A percentile compares a stretch with the other conserved stretches of the same genome.
Evolutionary conservation across 495 filamentous ascomycete genomes (phyloP).

Genomic region (Pseudomonodictys pantanalensis): DNA sequence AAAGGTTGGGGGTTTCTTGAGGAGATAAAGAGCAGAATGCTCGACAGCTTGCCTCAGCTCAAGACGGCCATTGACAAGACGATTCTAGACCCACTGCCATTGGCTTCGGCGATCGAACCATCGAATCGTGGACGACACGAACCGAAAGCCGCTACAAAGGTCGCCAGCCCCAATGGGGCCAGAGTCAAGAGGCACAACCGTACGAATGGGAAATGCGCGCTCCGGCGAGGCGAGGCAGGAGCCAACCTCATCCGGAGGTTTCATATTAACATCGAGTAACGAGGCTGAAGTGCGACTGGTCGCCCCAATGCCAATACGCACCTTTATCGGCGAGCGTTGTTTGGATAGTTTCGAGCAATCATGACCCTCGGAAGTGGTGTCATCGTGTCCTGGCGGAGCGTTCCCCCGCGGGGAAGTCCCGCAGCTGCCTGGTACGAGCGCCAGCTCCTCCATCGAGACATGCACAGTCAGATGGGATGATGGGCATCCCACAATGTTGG

Average conservation of each 20-base stretch:
- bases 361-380: constrained; percentile 16
- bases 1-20: too few species aligned
- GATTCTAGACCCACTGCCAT: too few species aligned
- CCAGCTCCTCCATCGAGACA: background rate
- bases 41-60: too few species aligned
- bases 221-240: background rate
- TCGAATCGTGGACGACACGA: too few species aligned
- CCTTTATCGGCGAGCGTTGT: constrained; percentile 21
- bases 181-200: background rate
- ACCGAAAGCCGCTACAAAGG: background rate
- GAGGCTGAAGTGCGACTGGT: background rate
- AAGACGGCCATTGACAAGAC: too few species aligned
- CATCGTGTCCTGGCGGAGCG: background rate
- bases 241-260: constrained; percentile 3
- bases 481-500: background rate
- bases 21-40: too few species aligned
- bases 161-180: background rate
- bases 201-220: background rate
- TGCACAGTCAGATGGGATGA: background rate
- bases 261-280: constrained; percentile 34
- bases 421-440: background rate
- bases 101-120: too few species aligned
- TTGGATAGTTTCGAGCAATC: constrained; percentile 26
- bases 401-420: background rate
- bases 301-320: background rate